Conservation (phyloP, 495 filamentous ascomycete genomes). For the Aspergillus asperescens region DNA sequence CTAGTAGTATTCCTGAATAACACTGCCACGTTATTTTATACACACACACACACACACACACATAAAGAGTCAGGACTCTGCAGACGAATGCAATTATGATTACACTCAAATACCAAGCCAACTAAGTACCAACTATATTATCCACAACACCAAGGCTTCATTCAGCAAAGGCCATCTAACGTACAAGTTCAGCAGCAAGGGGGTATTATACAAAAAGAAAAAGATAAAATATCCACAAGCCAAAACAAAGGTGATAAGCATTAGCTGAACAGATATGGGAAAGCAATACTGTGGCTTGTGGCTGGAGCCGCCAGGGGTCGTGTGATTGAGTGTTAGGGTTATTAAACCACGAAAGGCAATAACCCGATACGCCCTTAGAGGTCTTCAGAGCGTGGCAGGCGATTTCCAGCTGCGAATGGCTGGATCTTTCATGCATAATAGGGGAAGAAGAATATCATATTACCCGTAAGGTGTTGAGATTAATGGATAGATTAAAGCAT, state of each 20-base stretch:
- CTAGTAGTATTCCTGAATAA: too few relatives aligned
- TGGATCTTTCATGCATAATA: neutral
- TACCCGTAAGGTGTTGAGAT: neutral
- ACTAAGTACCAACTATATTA: constrained; percentile 7
- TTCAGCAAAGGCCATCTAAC: constrained; percentile 22
- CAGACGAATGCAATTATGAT: constrained; percentile 4
- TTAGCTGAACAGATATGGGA: constrained; percentile 23
- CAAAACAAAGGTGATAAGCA: constrained; percentile 19
- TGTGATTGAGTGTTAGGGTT: too few relatives aligned
- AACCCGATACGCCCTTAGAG: too few relatives aligned
- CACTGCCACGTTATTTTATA: neutral
- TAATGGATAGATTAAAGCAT: constrained; percentile 52
- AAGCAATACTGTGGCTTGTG: neutral
- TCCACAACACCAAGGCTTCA: constrained; percentile 16
- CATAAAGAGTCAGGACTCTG: neutral
- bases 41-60: too few relatives aligned
- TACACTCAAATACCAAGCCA: constrained; percentile 12
- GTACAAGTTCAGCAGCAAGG: constrained; percentile 30
- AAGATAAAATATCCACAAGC: constrained; percentile 16
- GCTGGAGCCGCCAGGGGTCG: too few relatives aligned
- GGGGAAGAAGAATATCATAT: neutral
- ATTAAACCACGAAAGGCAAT: too few relatives aligned
- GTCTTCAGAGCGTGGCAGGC: too few relatives aligned
- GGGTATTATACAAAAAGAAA: constrained; percentile 37
- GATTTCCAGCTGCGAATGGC: neutral